phyloP scores from a whole-genome alignment of 441 rosid genomes.

The Euphorbia celastroides region DNA sequence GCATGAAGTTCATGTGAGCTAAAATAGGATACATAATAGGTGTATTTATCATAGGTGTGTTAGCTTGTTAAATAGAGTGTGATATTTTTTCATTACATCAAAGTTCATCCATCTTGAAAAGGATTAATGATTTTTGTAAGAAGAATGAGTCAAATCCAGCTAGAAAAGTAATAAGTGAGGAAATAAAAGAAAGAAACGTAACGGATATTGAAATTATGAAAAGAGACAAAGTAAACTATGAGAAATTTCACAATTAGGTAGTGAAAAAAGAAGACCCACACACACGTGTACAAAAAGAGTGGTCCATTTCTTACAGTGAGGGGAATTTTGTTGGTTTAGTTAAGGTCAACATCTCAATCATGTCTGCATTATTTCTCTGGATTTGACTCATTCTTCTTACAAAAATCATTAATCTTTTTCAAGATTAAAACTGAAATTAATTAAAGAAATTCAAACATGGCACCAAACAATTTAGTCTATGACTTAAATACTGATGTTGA shows the following conservation, averaged over 20 bases:
- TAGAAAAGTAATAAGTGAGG: background rate
- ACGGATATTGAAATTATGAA: too few relatives aligned
- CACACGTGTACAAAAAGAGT: slow-evolving; percentile 43
- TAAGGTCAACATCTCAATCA: slow-evolving; percentile 61
- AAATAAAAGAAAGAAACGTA: background rate
- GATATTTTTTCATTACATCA: too few relatives aligned
- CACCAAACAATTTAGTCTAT: background rate
- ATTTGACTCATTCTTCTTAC: slow-evolving; percentile 23
- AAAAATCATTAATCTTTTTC: background rate
- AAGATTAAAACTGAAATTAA: slow-evolving; percentile 5
- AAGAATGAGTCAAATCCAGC: background rate
- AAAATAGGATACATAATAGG: too few relatives aligned
- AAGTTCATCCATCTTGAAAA: too few relatives aligned
- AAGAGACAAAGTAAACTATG: slow-evolving; percentile 11
- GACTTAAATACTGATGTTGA: too few relatives aligned
- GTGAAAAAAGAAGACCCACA: slow-evolving; percentile 35
- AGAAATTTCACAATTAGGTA: slow-evolving; percentile 33
- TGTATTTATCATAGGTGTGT: too few relatives aligned
- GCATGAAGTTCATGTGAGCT: too few relatives aligned
- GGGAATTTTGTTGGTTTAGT: slow-evolving; percentile 33
- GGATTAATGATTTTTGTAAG: too few relatives aligned
- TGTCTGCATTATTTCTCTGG: slow-evolving; percentile 47
- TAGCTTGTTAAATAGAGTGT: too few relatives aligned
- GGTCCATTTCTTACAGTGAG: slow-evolving; percentile 25
- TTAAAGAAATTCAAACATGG: background rate